Evolutionary conservation across 805 yeast genomes (phyloP), one percentile per base, ranked within the genome.

Genomic region (Myxozyma sirexii): DNA sequence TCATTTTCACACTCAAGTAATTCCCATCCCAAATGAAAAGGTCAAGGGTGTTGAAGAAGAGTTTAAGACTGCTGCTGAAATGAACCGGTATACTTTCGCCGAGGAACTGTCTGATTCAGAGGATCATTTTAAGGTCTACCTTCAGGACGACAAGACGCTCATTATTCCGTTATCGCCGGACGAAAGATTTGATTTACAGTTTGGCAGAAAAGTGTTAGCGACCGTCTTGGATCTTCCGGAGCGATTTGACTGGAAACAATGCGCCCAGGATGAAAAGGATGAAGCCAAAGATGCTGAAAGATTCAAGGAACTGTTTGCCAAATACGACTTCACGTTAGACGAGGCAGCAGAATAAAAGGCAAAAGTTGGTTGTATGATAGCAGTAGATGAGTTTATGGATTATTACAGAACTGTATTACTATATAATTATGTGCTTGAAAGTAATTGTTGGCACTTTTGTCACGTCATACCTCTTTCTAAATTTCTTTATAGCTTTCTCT

Each of bases 161-260:
- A 56, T 54, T 39, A 58, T 63, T 8, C 52, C 62, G 21, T 45
- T 67, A 37, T 23, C 48, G 4, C 37, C 54, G 21, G 43, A 53
- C 24, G 52, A 54, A 54, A 65, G 78, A 12, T 74, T 90, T 7
- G 97, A 92, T 71, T 73, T 90, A 13, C 96, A 89, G 66, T 88
- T 92, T 68, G 96, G 96, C 1, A 78, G 97, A 70, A 80, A 90
- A 68, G 91, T 88, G 0, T 68, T 89, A 29, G 92, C 97, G 0
- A 78, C 78, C 62, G 72, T 86, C 2, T 69, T 91, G 51, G 82
- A 79, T 45, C 75, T 82, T 15, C 85, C 87, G 1, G 84, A 84
- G 54, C 62, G 75, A 26, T 77, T 91, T 63, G 84, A 83, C 59
- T 91, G 97, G 97, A 86, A 86, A 57, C 81, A 82, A 53, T 90